Evolutionary conservation across 192 early-diverging fungal genomes (phyloP).

Genomic region (Dispira simplex): DNA sequence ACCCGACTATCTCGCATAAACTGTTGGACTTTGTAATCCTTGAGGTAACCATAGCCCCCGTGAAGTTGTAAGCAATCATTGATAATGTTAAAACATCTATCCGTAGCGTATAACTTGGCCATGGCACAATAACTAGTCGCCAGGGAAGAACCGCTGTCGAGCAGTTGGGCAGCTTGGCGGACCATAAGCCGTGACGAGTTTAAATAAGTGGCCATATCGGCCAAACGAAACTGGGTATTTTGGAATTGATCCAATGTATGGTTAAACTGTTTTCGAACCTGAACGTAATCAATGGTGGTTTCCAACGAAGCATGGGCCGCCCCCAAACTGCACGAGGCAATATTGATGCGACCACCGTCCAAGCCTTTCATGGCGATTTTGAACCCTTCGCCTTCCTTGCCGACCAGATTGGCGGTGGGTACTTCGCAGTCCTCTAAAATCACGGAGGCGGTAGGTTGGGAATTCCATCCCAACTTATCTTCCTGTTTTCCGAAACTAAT

Average conservation of each 20-base stretch:
- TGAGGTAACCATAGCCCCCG: constrained; percentile 42
- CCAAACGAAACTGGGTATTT: constrained; percentile 37
- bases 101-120: constrained; percentile 39
- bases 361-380: constrained; percentile 44
- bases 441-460: constrained; percentile 36
- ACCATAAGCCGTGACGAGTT: constrained; percentile 32
- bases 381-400: constrained; percentile 40
- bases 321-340: constrained; percentile 39
- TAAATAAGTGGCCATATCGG: constrained; percentile 36
- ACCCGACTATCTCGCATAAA: constrained; percentile 37
- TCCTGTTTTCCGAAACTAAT: constrained; percentile 45
- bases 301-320: constrained; percentile 36
- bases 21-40: constrained; percentile 41
- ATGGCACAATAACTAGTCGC: constrained; percentile 33
- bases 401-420: constrained; percentile 32
- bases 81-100: constrained; percentile 35
- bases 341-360: constrained; percentile 40
- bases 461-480: constrained; percentile 42
- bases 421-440: constrained; percentile 41
- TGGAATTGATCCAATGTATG: constrained; percentile 28
- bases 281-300: constrained; percentile 18
- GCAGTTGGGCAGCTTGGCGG: constrained; percentile 23
- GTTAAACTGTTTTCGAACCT: constrained; percentile 36
- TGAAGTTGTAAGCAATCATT: constrained; percentile 34
- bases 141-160: constrained; percentile 23